A percentile compares a stretch with the other conserved stretches of the same genome.
Conservation (phyloP, 805 yeast species). For the Blastobotrys attinorum region DNA sequence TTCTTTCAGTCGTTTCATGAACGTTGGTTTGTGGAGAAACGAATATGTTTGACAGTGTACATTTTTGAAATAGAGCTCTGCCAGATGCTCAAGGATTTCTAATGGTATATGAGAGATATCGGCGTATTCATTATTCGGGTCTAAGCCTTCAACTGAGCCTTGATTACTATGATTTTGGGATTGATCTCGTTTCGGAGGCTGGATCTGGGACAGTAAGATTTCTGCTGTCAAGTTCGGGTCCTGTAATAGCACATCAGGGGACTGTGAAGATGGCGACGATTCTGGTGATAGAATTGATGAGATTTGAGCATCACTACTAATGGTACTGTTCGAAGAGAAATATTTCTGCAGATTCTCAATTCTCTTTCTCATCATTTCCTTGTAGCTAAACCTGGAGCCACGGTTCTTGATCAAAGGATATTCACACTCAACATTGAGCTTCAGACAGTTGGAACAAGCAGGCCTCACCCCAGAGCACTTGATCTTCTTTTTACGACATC, state of each 20-base stretch:
- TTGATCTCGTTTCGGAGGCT: neutral
- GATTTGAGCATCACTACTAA: too few relatives aligned
- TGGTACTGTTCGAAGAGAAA: neutral
- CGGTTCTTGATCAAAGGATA: conserved; percentile 30
- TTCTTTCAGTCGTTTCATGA: conserved; percentile 22
- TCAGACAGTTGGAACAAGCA: conserved; percentile 29
- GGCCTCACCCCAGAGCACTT: conserved; percentile 32
- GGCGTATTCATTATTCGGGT: too few relatives aligned
- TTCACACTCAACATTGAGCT: conserved; percentile 27
- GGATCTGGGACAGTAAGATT: neutral
- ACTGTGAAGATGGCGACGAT: neutral
- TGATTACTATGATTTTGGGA: neutral
- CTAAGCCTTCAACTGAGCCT: too few relatives aligned
- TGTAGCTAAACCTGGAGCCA: conserved; percentile 31
- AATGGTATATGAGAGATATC: conserved; percentile 1
- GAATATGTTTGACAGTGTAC: conserved; percentile 30
- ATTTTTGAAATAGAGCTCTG: conserved; percentile 28
- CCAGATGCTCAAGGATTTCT: conserved; percentile 25
- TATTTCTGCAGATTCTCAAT: conserved; percentile 16
- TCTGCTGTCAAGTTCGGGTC: neutral
- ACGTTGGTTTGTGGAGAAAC: conserved; percentile 28
- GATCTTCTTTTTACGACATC: conserved; percentile 31
- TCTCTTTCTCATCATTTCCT: conserved; percentile 23
- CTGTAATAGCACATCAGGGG: neutral
- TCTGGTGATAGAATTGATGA: too few relatives aligned